Percentiles rank a stretch among this genome's conserved stretches.
Conservation (phyloP, 148 eudicot species). For the Spergularia bocconei region DNA sequence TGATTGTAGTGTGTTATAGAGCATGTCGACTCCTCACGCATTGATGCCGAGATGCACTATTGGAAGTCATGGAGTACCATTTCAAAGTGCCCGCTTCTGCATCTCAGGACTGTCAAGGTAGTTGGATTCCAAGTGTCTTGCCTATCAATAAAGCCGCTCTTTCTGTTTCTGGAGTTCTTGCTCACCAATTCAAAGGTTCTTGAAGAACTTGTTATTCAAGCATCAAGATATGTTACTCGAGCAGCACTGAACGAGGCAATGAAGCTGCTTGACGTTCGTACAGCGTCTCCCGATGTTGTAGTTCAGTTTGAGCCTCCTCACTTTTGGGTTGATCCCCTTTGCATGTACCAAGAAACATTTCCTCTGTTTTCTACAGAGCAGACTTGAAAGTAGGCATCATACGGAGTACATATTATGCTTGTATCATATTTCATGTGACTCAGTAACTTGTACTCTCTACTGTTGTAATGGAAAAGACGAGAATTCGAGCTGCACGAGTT, state of each 20-base stretch:
- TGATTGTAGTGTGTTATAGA: conserved; percentile 18
- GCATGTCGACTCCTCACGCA: background rate
- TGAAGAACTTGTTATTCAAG: conserved; percentile 19
- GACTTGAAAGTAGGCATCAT: no score
- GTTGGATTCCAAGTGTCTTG: conserved; percentile 19
- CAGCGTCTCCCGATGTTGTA: conserved; percentile 27
- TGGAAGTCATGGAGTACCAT: conserved; percentile 30
- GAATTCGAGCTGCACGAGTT: no score
- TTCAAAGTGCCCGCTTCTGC: conserved; percentile 26
- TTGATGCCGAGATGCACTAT: conserved; percentile 4
- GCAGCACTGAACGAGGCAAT: conserved; percentile 23
- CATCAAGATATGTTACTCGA: conserved; percentile 23
- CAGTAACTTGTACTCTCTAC: no score
- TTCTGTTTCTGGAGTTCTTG: conserved; percentile 28
- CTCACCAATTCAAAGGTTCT: conserved; percentile 20
- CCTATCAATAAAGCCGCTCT: conserved; percentile 22
- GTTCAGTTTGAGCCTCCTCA: conserved; percentile 27
- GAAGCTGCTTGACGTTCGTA: conserved; percentile 22
- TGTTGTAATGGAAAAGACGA: no score
- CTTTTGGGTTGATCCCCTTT: conserved; percentile 27
- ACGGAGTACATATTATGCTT: no score
- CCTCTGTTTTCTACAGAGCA: background rate
- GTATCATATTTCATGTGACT: no score
- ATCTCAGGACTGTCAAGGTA: conserved; percentile 29
- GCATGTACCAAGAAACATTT: conserved; percentile 1